Base-by-base conservation (phyloP, 1,139 yeast species). In the Sugiyamaella neomexicana region DNA sequence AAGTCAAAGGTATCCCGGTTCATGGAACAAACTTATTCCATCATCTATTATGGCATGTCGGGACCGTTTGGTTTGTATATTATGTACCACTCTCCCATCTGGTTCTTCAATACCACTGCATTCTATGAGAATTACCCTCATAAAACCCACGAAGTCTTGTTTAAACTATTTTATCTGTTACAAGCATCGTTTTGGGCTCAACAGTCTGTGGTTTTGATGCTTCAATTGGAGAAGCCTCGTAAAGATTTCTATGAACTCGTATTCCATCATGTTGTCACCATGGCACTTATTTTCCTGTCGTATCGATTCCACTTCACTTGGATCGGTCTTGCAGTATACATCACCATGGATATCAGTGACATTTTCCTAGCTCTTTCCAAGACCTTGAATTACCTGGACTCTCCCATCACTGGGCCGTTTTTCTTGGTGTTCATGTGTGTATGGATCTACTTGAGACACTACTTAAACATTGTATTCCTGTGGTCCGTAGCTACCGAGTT, bases 121-220 rank as follows among this genome's bases (percentile, higher is more conserved):
- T 86, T 93, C 75, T 93, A 89, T 70, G 78, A 72, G 54, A 75
- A 80, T 32, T 93, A 86, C 69, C 99, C 99, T 10, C 98, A 95
- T 73, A 78, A 80, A 59, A 78, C 86, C 38, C 90, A 88, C 67
- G 85, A 81, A 56, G 78, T 77, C 58, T 75, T 79, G 58, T 87
- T 87, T 74, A 93, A 93, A 74, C 69, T 83, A 15, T 95, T 86
- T 69, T 95, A 93, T 71, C 76, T 93, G 61, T 83, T 89, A 40
- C 99, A 93, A 74, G 97, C 98, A 5, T 88, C 97, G 1, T 93
- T 89, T 72, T 93, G 99, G 99, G 84, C 90, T 15, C 99, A 93
- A 74, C 99, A 93, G 72, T 85, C 95, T 1, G 82, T 88, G 42
- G 86, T 93, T 27, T 76, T 93, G 59, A 73, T 84, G 54, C 76